phyloP scores from a whole-genome alignment of 768 basidiomycete species.

The Boletus rubropictus region DNA sequence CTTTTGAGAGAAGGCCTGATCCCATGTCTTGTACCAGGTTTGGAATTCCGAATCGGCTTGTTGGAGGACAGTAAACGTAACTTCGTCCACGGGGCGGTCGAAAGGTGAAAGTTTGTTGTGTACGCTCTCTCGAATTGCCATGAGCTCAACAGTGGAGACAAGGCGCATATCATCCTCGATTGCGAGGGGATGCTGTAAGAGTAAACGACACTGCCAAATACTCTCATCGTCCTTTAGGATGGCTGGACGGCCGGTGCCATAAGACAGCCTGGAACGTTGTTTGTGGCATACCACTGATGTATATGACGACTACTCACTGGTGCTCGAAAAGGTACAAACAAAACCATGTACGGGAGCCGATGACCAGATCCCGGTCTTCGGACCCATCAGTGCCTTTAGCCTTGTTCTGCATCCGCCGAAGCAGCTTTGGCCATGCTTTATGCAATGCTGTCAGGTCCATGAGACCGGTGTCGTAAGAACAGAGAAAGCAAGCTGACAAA shows the following conservation, averaged over 20 bases:
- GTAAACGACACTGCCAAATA: constrained; percentile 70
- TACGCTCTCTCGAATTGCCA: constrained; percentile 81
- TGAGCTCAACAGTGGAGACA: constrained; percentile 90
- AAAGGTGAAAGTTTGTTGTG: constrained; percentile 78
- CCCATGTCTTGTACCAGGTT: constrained; percentile 79
- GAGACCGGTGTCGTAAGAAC: constrained; percentile 1
- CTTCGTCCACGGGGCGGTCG: constrained; percentile 69
- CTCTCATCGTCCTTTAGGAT: constrained; percentile 91
- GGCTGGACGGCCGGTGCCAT: constrained; percentile 89
- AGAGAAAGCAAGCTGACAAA: constrained; percentile 49
- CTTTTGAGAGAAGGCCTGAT: constrained; percentile 71
- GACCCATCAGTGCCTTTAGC: constrained; percentile 43
- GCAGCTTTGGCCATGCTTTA: constrained; percentile 81
- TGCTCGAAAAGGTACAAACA: constrained; percentile 92
- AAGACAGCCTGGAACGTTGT: constrained; percentile 67
- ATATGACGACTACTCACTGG: constrained; percentile 52
- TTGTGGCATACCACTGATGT: background rate
- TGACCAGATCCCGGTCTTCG: constrained; percentile 73
- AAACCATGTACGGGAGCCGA: constrained; percentile 86
- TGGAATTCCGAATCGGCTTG: constrained; percentile 74
- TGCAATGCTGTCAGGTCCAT: constrained; percentile 60
- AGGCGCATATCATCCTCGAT: constrained; percentile 94
- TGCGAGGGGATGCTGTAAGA: constrained; percentile 81
- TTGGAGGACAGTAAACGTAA: constrained; percentile 65
- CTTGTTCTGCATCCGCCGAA: constrained; percentile 69